Conservation (phyloP, 1,284 basidiomycete genomes). For the Papiliotrema fonsecae region DNA sequence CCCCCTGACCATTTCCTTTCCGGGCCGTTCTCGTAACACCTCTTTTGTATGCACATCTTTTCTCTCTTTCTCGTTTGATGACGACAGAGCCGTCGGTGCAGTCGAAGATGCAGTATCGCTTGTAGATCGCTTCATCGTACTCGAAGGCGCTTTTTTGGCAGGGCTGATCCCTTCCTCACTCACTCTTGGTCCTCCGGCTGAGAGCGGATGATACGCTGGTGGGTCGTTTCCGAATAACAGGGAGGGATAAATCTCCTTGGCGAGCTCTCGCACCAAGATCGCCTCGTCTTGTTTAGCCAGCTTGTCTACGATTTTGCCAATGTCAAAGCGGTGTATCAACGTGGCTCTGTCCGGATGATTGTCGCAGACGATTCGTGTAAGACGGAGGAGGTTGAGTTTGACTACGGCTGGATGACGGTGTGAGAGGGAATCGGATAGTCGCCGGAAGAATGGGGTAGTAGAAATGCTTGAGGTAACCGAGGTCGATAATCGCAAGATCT, state of each 20-base stretch:
- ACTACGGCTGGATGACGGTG: conserved; percentile 75
- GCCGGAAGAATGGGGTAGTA: conserved; percentile 76
- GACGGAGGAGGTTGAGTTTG: conserved; percentile 79
- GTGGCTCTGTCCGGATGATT: conserved; percentile 77
- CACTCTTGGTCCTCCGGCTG: neutral
- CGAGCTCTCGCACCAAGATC: conserved; percentile 74
- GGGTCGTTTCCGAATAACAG: conserved; percentile 1
- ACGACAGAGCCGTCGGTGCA: neutral
- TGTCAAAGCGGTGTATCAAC: conserved; percentile 70
- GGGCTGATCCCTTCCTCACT: neutral
- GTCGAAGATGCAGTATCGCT: conserved; percentile 7
- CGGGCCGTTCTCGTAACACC: neutral
- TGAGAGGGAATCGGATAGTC: conserved; percentile 75
- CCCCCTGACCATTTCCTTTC: neutral
- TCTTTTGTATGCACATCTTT: neutral
- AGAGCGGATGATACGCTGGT: conserved; percentile 1
- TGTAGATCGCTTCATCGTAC: conserved; percentile 12
- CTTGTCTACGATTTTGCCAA: conserved; percentile 70
- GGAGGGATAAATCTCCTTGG: conserved; percentile 39
- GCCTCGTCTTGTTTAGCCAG: conserved; percentile 78
- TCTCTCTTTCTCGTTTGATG: neutral
- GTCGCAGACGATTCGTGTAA: conserved; percentile 81
- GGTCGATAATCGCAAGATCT: conserved; percentile 78
- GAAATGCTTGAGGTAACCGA: conserved; percentile 70
- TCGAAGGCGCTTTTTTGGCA: conserved; percentile 1